Evolutionary conservation across 306 rosid species (phyloP), one percentile per base, ranked within the genome.

Genomic region (Psophocarpus tetragonolobus): DNA sequence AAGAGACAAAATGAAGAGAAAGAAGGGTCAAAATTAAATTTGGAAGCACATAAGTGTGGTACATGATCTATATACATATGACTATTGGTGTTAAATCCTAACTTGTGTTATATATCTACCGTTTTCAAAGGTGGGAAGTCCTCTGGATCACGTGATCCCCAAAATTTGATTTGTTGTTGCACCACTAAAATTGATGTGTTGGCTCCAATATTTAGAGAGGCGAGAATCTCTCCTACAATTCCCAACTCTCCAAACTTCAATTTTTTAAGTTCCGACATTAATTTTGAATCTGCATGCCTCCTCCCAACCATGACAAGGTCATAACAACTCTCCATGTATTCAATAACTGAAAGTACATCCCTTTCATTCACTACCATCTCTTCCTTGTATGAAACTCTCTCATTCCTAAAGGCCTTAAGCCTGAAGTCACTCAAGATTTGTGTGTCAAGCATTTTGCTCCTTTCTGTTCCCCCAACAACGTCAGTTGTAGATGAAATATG

Each of bases 111-210:
- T 50, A 71, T 20, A 56, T 58, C 66, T 81, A 51, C 88, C 73
- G 84, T 87, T 77, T 71, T 84, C 72, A 89, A 78, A 17, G 14
- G 82, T 14, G 66, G 78, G 1, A 83, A 85, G 0, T 88, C 96
- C 58, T 91, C 93, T 4, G 85, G 93, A 69, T 88, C 89, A 38
- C 84, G 89, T 66, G 88, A 81, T 12, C 91, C 93, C 96, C 91
- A 88, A 39, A 84, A 60, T 64, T 6, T 85, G 15, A 80, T 85
- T 68, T 89, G 97, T 65, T 89, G 97, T 64, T 91, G 94, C 82
- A 91, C 85, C 53, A 91, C 97, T 61, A 91, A 80, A 65, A 91
- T 44, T 41, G 94, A 80, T 20, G 87, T 76, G 39, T 78, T 60
- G 15, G 75, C 45, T 15, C 77, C 85, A 64, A 73, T 68, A 30